Conservation (phyloP, 805 yeast species). For the Zygosaccharomyces bailii region DNA sequence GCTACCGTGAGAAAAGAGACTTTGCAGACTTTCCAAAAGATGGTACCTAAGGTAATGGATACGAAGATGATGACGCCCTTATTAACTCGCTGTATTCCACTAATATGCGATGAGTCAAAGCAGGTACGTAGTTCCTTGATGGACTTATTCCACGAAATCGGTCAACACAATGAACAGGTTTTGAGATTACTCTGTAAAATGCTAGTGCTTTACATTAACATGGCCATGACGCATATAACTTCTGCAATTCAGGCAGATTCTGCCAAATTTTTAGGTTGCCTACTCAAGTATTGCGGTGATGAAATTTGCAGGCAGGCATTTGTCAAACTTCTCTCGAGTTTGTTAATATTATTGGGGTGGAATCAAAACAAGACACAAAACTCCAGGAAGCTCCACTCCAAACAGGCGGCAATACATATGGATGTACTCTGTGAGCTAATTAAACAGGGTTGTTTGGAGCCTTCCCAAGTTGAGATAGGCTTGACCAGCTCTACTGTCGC, state of each 20-base stretch:
- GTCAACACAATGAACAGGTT: constrained; percentile 49
- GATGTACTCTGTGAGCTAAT: constrained; percentile 44
- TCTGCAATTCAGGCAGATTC: constrained; percentile 74
- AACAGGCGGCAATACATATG: constrained; percentile 33
- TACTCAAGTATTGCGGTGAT: constrained; percentile 53
- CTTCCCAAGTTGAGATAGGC: constrained; percentile 1
- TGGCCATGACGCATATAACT: constrained; percentile 90
- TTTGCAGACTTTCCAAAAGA: constrained; percentile 47
- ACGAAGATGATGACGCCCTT: constrained; percentile 32
- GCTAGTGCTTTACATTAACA: constrained; percentile 69
- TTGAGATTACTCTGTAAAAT: constrained; percentile 58
- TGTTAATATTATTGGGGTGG: constrained; percentile 76
- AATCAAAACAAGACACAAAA: constrained; percentile 33
- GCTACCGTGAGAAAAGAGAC: constrained; percentile 69
- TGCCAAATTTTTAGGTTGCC: constrained; percentile 57
- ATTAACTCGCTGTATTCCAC: constrained; percentile 31
- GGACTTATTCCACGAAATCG: constrained; percentile 46
- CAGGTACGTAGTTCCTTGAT: constrained; percentile 60
- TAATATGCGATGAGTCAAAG: constrained; percentile 54
- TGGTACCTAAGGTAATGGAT: constrained; percentile 45
- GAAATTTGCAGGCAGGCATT: constrained; percentile 61
- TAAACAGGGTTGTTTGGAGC: constrained; percentile 38
- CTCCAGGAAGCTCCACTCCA: constrained; percentile 21
- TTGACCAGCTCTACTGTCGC: not conserved
- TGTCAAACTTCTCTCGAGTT: constrained; percentile 63